Base-by-base conservation (phyloP, 139 green algal species). In the Picochlorum sp. region DNA sequence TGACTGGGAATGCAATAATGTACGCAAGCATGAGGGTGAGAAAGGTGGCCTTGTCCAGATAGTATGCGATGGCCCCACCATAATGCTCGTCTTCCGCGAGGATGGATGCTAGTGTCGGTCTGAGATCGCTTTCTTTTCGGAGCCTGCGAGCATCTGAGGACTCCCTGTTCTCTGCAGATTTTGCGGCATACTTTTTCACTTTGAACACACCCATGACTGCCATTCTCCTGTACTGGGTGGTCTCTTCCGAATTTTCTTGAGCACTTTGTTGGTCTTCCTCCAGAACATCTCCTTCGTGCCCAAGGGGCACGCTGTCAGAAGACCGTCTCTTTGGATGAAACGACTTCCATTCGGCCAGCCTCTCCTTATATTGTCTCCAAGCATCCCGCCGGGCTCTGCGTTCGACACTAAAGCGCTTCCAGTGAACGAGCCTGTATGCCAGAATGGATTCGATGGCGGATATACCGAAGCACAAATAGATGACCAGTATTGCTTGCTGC, bases 391-490 rank as follows among this genome's bases (percentile, higher is more conserved):
- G 47, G 16, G 16, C n/a, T 54, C 15, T 54, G n/a, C n/a, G 16
- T 54, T 54, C 47, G 15, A 54, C 6, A 26, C 6, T 54, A 9
- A 54, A 26, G 16, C 47, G 16, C 47, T 54, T 54, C 47, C 47
- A 54, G 47, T 54, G 47, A 21, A 21, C 11, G 16, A 54, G n/a
- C 47, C 47, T 24, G 47, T 54, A 54, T 54, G 11, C 47, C 7
- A 54, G 47, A 54, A 54, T 54, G 11, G 18, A 26, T 54, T 54
- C 47, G 6, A 54, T 4, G 16, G 47, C 47, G 0, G 47, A 54
- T 21, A 54, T 20, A 10, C n/a, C 21, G 3, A 59, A 59, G 51
- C 20, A 30, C 15, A 59, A 59, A 59, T 59, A 59, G n/a, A 23
- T 38, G 0, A 4, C 10, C 13, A 59, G 51, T 34, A 59, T 59